Evolutionary conservation across 2,329 filamentous ascomycete species (phyloP).

Genomic region (Sporothrix luriei): DNA sequence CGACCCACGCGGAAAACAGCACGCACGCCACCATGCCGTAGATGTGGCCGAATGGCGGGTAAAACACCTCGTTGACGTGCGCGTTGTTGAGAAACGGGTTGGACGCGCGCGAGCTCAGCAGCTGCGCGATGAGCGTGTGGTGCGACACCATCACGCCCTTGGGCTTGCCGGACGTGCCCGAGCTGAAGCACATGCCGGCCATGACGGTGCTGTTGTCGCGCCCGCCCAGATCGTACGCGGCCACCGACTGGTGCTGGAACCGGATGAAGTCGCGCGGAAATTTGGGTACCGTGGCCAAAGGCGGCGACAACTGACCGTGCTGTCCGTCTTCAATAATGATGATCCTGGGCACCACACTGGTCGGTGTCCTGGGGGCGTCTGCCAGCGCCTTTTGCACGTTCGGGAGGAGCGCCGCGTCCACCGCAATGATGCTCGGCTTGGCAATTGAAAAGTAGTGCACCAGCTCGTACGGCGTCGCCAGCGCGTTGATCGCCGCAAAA

Average conservation of each 20-base stretch:
- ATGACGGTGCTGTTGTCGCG: conserved; percentile 29
- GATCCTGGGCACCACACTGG: background rate
- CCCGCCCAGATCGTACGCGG: background rate
- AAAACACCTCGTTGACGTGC: conserved; percentile 41
- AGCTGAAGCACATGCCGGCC: conserved; percentile 49
- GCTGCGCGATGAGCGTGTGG: conserved; percentile 46
- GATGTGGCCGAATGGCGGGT: conserved; percentile 52
- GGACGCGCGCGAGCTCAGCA: conserved; percentile 45
- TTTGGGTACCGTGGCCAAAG: background rate
- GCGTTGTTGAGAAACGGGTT: conserved; percentile 38
- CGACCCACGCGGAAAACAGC: conserved; percentile 44
- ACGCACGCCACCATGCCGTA: conserved; percentile 52
- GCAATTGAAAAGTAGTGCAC: conserved; percentile 21
- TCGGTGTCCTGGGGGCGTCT: background rate
- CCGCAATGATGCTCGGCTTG: conserved; percentile 20
- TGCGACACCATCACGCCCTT: conserved; percentile 54
- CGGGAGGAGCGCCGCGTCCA: conserved; percentile 27
- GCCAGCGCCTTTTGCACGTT: conserved; percentile 18
- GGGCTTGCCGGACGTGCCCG: conserved; percentile 53
- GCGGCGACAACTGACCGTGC: background rate
- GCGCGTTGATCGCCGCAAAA: conserved; percentile 17
- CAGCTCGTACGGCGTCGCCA: conserved; percentile 27
- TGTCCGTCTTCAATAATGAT: conserved; percentile 25
- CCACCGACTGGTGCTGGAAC: conserved; percentile 27
- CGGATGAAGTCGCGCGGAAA: conserved; percentile 28